phyloP scores from a whole-genome alignment of 441 rosid genomes.

The Melastoma candidum region DNA sequence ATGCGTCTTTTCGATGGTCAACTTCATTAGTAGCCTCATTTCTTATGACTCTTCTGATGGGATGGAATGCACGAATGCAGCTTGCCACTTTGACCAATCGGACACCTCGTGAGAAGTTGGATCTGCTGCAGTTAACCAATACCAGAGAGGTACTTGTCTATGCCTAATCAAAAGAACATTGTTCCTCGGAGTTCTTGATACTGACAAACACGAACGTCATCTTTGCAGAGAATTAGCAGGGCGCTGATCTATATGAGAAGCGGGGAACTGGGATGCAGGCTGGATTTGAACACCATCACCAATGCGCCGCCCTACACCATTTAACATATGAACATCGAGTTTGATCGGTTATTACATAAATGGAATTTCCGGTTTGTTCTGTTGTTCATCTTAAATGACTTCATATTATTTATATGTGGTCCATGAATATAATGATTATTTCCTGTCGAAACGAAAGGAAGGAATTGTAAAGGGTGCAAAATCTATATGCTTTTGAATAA shows the following conservation, averaged over 20 bases:
- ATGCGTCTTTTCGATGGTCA: not conserved
- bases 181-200: too few species aligned
- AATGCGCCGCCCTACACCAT: too few species aligned
- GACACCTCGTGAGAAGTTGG: constrained; percentile 75
- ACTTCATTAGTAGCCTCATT: too few species aligned
- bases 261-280: constrained; percentile 54
- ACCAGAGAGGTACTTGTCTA: constrained; percentile 56
- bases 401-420: too few species aligned
- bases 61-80: constrained; percentile 25
- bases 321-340: not conserved
- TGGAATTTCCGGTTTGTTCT: too few species aligned
- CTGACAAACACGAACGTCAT: not conserved
- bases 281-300: constrained; percentile 15
- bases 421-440: too few species aligned
- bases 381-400: too few species aligned
- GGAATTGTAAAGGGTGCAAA: too few species aligned
- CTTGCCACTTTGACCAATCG: constrained; percentile 66
- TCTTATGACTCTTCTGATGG: not conserved
- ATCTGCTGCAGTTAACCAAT: constrained; percentile 66
- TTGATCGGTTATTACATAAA: not conserved
- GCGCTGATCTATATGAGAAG: constrained; percentile 55
- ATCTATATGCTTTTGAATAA: too few species aligned
- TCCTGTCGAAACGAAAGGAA: too few species aligned
- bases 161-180: too few species aligned
- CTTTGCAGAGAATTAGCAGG: constrained; percentile 63